Percentiles rank a stretch among this genome's conserved stretches.
Conservation (phyloP, 2,329 filamentous ascomycete genomes). For the Ceratocystis smalleyi region DNA sequence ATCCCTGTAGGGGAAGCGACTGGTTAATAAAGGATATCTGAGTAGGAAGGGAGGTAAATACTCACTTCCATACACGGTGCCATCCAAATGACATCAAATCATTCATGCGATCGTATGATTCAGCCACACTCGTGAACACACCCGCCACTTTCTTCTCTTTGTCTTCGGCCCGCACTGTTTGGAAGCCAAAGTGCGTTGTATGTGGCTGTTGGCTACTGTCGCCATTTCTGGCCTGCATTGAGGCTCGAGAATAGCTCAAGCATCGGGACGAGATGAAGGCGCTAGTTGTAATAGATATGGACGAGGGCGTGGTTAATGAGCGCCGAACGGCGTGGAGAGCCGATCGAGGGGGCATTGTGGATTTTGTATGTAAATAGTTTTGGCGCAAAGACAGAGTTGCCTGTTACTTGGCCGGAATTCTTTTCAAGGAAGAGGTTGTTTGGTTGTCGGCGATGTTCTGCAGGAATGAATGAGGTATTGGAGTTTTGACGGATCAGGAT, state of each 20-base stretch:
- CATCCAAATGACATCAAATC: slow-evolving; percentile 97
- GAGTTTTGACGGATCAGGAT: background rate
- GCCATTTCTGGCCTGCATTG: background rate
- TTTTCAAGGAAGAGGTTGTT: background rate
- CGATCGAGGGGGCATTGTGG: slow-evolving; percentile 2
- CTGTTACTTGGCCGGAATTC: background rate
- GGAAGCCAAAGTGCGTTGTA: slow-evolving; percentile 74
- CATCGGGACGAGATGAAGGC: slow-evolving; percentile 12
- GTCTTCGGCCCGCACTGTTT: slow-evolving; percentile 65
- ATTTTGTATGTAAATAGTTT: too few species aligned
- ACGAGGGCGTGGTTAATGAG: background rate
- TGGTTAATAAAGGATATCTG: background rate
- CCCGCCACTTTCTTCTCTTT: slow-evolving; percentile 59
- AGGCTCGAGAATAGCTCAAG: slow-evolving; percentile 13
- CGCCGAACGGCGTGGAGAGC: slow-evolving; percentile 14
- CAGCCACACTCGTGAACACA: slow-evolving; percentile 90
- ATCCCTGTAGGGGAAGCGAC: slow-evolving; percentile 35
- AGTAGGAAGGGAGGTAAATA: slow-evolving; percentile 15
- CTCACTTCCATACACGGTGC: slow-evolving; percentile 81
- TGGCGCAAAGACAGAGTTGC: background rate
- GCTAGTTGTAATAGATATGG: slow-evolving; percentile 2
- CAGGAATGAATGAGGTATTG: background rate
- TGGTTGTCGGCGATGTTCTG: background rate
- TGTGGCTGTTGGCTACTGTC: background rate
- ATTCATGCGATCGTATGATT: slow-evolving; percentile 96